phyloP scores from a whole-genome alignment of 306 rosid species.

The Abrus precatorius region DNA sequence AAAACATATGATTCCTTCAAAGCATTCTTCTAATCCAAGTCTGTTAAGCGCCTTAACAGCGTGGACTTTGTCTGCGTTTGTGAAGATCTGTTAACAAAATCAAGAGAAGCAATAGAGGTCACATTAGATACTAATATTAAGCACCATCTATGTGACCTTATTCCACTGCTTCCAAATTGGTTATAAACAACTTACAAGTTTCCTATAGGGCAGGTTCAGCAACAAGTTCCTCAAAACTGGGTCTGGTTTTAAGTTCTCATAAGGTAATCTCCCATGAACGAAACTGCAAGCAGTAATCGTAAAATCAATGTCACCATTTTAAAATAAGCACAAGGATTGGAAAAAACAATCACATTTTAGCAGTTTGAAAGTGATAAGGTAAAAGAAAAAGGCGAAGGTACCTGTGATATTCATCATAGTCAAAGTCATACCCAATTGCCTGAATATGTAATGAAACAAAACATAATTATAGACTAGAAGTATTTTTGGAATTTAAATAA shows the following conservation, averaged over 20 bases:
- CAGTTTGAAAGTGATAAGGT: constrained; percentile 30
- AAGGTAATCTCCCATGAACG: constrained; percentile 98
- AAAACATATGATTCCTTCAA: constrained; percentile 95
- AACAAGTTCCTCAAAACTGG: constrained; percentile 78
- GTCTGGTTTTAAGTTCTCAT: constrained; percentile 88
- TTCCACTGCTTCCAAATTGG: constrained; percentile 12
- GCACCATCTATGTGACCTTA: background rate
- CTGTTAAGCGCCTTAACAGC: constrained; percentile 76
- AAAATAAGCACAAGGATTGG: constrained; percentile 5
- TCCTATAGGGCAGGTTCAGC: constrained; percentile 79
- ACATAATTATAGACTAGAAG: background rate
- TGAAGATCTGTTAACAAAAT: constrained; percentile 72
- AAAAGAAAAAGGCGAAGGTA: constrained; percentile 44
- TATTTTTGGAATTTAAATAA: background rate
- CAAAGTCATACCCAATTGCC: constrained; percentile 98
- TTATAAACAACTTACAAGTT: constrained; percentile 71
- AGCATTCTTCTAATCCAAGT: constrained; percentile 92
- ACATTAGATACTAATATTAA: constrained; percentile 21
- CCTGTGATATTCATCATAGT: constrained; percentile 97
- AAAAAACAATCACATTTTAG: background rate
- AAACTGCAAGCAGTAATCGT: constrained; percentile 54
- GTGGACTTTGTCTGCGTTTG: constrained; percentile 90
- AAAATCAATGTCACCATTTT: constrained; percentile 33
- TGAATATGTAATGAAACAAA: constrained; percentile 51
- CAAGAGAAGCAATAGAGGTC: background rate